Evolutionary conservation across 2,329 filamentous ascomycete genomes (phyloP).

Genomic region (Fusarium sp.): DNA sequence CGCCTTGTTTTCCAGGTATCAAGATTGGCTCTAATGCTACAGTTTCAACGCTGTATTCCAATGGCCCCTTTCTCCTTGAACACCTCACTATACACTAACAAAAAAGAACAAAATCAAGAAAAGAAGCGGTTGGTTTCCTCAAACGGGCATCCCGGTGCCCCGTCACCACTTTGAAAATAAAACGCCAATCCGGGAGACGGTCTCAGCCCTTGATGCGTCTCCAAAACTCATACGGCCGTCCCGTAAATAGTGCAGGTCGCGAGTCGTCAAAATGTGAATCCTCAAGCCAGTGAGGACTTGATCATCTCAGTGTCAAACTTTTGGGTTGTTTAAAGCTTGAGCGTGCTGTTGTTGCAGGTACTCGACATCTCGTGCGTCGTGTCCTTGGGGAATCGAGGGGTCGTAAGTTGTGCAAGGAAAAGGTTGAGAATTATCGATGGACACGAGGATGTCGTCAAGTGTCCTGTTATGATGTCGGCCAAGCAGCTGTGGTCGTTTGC

Average conservation of each 20-base stretch:
- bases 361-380: neutral
- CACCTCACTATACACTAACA: conserved; percentile 1
- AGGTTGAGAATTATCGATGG: neutral
- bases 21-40: conserved; percentile 32
- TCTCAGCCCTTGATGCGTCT: conserved; percentile 69
- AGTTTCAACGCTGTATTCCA: conserved; percentile 29
- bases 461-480: neutral
- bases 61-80: conserved; percentile 13
- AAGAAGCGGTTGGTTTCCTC: neutral
- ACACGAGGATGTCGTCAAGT: neutral
- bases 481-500: conserved; percentile 1
- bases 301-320: conserved; percentile 21
- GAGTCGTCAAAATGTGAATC: conserved; percentile 26
- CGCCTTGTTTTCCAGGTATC: conserved; percentile 36
- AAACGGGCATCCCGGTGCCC: conserved; percentile 18
- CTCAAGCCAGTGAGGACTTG: conserved; percentile 21
- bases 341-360: neutral
- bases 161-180: conserved; percentile 18
- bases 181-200: conserved; percentile 55
- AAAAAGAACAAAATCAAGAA: neutral
- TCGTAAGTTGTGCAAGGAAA: conserved; percentile 17
- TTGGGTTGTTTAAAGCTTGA: neutral
- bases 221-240: conserved; percentile 45
- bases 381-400: conserved; percentile 10
- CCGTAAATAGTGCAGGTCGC: conserved; percentile 42